Base-by-base conservation (phyloP, 2,329 filamentous ascomycete genomes). In the Diaporthe sp. region DNA sequence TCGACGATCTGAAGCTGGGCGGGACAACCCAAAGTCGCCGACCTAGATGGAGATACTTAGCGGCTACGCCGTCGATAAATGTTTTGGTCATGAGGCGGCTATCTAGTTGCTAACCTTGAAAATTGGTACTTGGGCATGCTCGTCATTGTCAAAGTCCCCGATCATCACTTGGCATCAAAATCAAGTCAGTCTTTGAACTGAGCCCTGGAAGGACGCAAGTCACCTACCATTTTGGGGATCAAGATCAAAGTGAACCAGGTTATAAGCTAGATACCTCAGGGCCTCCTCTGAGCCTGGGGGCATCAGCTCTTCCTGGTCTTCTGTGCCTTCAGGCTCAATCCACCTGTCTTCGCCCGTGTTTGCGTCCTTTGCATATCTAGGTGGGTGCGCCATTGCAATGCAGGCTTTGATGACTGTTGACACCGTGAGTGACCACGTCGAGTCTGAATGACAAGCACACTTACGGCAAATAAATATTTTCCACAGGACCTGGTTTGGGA, bases 401-500 rank as follows among this genome's bases (percentile, higher is more conserved):
- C 61, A 67, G 42, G 61, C 61, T 51, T 44, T 67, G 61, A 67
- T 37, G 19, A 67, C 44, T 65, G 10, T 10, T 3, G 17, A 46
- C 7, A 37, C 6, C 19, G 28, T 51, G 15, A 65, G 59, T 65
- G 59, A 46, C 25, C 39, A 9, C 5, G 42, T 46, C 25, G 25
- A 9, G 42, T 22, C 25, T 46, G 5, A 22, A 34, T n/a, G 42
- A 10, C 42, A n/a, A 7, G 19, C 19, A 67, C 28, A 67, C 44
- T 67, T 67, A 67, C 61, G 61, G 12, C 61, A 67, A 34, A 49
- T 67, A 17, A 67, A 67, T 22, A 67, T 67, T n/a, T 37, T 67
- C 61, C 61, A 67, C 9, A 67, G 42, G 25, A 49, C 19, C 28
- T n/a, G 7, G 28, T 67, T 51, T 34, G 61, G 44, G 17, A 67